Base-by-base conservation (phyloP, 1,284 basidiomycete species). In the Apiotrichum siamense region DNA sequence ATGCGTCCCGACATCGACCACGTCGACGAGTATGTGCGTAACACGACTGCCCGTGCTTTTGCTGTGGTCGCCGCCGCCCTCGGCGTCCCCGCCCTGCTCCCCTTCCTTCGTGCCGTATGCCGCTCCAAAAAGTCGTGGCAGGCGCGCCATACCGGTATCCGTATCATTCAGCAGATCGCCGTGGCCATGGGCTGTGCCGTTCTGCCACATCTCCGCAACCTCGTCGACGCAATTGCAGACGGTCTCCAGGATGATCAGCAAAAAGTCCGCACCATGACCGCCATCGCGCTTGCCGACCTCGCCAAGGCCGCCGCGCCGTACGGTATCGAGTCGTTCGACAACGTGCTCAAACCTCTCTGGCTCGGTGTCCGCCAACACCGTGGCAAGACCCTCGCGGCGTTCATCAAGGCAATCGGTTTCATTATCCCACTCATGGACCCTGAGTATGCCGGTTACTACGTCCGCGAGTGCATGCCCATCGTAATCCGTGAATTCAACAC, bases 101-200 rank as follows among this genome's bases (percentile, higher is more conserved):
- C 96, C 32, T 99, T 98, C 83, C 79, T 98, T 53, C 94, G 94
- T 75, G 96, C 94, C 38, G 93, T 98, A 47, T 98, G 94, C 77
- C 86, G 91, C 52, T 94, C 90, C 51, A 98, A 98, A 76, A 98
- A 98, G 77, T 97, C 92, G 18, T 97, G 96, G 96, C 96, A 98
- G 74, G 96, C 96, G 12, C 85, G 94, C 55, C 96, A 98, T 74
- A 98, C 96, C 2, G 94, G 96, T 76, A 97, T 98, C 66, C 91
- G 93, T 66, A 98, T 98, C 61, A 91, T 98, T 20, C 96, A 99
- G 76, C 96, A 98, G 74, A 98, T 99, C 54, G 93, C 96, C 20
- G 96, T 98, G 70, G 97, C 98, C 92, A 97, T 97, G 92, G 94
- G 96, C 20, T 97, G 94, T 65, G 96, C 94, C n/a, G 88, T 98